Conservation (phyloP, 306 rosid genomes). For the Rosa rugosa region DNA sequence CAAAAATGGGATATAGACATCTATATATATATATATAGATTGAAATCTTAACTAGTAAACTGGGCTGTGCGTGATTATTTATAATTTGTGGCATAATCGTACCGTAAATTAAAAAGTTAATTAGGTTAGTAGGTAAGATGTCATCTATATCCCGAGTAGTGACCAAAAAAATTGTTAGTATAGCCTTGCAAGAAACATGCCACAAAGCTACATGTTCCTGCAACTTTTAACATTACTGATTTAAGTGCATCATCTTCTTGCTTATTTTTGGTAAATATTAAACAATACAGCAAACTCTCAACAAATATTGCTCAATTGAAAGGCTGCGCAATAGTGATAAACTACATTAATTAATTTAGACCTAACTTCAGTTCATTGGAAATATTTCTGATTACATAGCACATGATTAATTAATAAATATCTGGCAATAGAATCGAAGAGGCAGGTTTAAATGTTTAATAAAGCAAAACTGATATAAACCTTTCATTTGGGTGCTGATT, state of each 20-base stretch:
- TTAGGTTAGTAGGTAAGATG: neutral
- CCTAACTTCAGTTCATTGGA: conserved; percentile 25
- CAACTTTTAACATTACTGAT: neutral
- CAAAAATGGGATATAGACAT: neutral
- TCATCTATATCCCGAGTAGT: neutral
- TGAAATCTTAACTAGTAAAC: neutral
- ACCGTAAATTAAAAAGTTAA: no score
- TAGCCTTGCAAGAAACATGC: neutral
- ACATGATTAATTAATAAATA: neutral
- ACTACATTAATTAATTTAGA: conserved; percentile 10
- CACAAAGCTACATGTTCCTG: neutral
- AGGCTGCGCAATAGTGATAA: conserved; percentile 8
- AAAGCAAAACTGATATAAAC: neutral
- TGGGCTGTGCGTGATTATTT: neutral
- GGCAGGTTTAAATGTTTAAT: neutral
- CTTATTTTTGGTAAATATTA: neutral
- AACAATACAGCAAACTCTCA: neutral
- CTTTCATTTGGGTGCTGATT: conserved; percentile 1
- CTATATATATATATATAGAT: no score
- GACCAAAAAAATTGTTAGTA: neutral
- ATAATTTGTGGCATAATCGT: neutral
- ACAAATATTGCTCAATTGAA: conserved; percentile 7
- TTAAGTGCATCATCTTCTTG: neutral
- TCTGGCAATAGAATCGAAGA: neutral
- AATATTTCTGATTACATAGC: neutral